Percentiles rank a stretch among this genome's conserved stretches.
These are phyloP conservation scores for Fusarium paranaense DNA, from an alignment of 2,329 filamentous ascomycete genomes.

Conservation along the genomic window DNA sequence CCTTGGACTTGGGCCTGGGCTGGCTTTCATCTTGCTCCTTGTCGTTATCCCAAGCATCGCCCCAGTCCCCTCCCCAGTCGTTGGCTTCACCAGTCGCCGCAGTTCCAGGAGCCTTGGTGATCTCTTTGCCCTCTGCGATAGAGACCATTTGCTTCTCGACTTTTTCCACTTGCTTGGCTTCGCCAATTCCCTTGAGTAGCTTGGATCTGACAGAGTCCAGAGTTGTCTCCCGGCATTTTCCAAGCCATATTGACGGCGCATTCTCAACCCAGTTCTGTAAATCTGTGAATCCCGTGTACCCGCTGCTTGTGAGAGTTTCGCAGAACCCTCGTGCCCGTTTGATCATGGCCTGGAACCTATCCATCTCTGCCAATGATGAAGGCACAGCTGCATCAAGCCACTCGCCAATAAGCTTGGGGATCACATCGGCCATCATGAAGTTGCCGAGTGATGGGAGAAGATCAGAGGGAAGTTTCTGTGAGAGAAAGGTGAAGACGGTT, in stretches of 20 bases:
- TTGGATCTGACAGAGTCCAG: slow-evolving; percentile 79
- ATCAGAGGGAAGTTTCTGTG: slow-evolving; percentile 63
- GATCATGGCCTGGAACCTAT: slow-evolving; percentile 77
- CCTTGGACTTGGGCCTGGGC: slow-evolving; percentile 30
- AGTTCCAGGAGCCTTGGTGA: slow-evolving; percentile 65
- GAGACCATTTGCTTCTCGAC: slow-evolving; percentile 86
- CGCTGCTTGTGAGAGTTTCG: slow-evolving; percentile 67
- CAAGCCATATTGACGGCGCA: slow-evolving; percentile 86
- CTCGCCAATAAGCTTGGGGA: slow-evolving; percentile 73
- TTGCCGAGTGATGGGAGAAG: slow-evolving; percentile 72
- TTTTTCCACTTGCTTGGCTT: slow-evolving; percentile 79
- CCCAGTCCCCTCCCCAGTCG: slow-evolving; percentile 84
- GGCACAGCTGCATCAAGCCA: slow-evolving; percentile 86
- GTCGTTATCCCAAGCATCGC: slow-evolving; percentile 82
- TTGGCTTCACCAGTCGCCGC: slow-evolving; percentile 58
- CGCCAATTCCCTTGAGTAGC: slow-evolving; percentile 74
- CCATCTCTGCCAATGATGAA: slow-evolving; percentile 76
- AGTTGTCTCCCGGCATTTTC: slow-evolving; percentile 82
- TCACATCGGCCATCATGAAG: slow-evolving; percentile 76
- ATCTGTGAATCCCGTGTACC: slow-evolving; percentile 72
- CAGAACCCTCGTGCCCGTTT: slow-evolving; percentile 74
- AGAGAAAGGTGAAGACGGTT: slow-evolving; percentile 63
- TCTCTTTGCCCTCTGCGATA: slow-evolving; percentile 72
- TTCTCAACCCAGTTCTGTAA: slow-evolving; percentile 84
- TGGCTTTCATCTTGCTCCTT: slow-evolving; percentile 57